phyloP scores from a whole-genome alignment of 176 grass and related monocot species.

The Phyllostachys edulis region DNA sequence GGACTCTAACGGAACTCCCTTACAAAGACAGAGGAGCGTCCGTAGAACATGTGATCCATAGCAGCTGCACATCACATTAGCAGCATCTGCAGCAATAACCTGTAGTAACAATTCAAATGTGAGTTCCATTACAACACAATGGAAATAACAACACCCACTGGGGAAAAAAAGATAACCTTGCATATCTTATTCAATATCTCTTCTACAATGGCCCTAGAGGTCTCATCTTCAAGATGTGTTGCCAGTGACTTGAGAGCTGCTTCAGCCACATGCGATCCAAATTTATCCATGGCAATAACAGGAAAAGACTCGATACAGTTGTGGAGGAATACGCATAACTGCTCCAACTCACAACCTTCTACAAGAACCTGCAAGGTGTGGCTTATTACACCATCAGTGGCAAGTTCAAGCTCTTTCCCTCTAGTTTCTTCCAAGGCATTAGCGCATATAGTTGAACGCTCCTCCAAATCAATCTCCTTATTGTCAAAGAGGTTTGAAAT shows the following conservation, averaged over 20 bases:
- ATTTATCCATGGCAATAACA: conserved; percentile 68
- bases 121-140: conserved; percentile 12
- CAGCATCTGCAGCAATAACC: conserved; percentile 61
- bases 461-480: conserved; percentile 72
- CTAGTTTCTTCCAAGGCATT: conserved; percentile 94
- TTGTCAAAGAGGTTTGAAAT: conserved; percentile 79
- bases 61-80: conserved; percentile 68
- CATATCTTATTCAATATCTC: conserved; percentile 74
- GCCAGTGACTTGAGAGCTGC: conserved; percentile 68
- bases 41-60: conserved; percentile 94
- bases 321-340: conserved; percentile 70
- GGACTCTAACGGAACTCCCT: conserved; percentile 63
- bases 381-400: conserved; percentile 73
- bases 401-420: conserved; percentile 85
- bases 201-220: conserved; percentile 57
- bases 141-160: background rate
- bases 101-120: conserved; percentile 35
- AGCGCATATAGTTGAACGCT: conserved; percentile 64
- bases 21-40: conserved; percentile 85
- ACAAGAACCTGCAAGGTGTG: conserved; percentile 77
- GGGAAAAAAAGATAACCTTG: conserved; percentile 45
- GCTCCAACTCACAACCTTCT: conserved; percentile 75
- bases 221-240: conserved; percentile 75
- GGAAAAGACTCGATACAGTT: conserved; percentile 51
- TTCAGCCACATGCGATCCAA: conserved; percentile 79